Base-by-base conservation (phyloP, 768 basidiomycete species). In the Boletus patriciae region DNA sequence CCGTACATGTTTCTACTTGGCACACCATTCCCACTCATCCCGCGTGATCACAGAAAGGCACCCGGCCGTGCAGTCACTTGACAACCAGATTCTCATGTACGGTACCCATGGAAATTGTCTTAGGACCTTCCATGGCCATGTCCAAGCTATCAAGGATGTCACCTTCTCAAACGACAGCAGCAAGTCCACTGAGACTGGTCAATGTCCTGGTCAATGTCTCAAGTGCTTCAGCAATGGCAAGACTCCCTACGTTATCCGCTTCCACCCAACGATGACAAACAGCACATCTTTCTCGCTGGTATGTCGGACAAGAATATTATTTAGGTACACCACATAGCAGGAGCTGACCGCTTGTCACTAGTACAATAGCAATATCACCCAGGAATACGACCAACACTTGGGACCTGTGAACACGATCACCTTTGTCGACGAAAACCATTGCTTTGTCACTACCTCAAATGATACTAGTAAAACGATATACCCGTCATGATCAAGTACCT, bases 251-350 rank as follows among this genome's bases (percentile, higher is more conserved):
- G 93, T 96, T 48, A 80, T 98, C 52, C 85, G 87, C 52, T 99
- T 98, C 79, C 90, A 98, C 71, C 97, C 7, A 95, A 97, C 69
- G 82, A 90, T 54, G 94, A 98, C 66, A 98, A 98, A 72, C 94
- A 98, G 69, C 78, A 97, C 69, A 88, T 95, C 50, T 98, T 98
- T 78, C 78, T 98, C 45, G 96, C 96, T 48, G 97, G 97, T 58
- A 99, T 98, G 97, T 91, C 89, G 41, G 95, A 98, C 76, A 98
- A 98, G 78, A 98, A 98, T 75, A 97, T 99, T 62, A 92, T 98
- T 38, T 95, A 98, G 82, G 95, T 94, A 66, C 57, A 19, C 36
- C 16, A 36, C 15, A 8, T 23, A 7, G 15, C 50, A 8, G 42
- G 40, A 34, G 10, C 55, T 63, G 23, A 62, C 47, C 50, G 8